Evolutionary conservation across 2,329 filamentous ascomycete genomes (phyloP), one percentile per base, ranked within the genome.

Genomic region (Trichoderma endophyticum): DNA sequence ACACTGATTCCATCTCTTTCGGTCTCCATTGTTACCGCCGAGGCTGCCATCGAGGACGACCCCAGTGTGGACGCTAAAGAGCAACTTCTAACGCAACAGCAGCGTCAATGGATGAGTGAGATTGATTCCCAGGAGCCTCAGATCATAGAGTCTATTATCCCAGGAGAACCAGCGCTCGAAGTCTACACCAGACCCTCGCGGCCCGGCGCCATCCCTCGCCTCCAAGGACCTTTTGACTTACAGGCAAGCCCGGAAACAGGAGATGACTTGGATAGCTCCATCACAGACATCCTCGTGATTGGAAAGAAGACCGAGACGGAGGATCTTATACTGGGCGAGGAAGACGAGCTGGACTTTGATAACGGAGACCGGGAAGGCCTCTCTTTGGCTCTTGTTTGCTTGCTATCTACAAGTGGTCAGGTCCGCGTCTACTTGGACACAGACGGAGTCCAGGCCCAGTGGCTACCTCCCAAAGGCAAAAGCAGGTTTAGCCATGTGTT

Each of bases 1-100:
- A 92, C 92, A 0, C 85, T 96, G 36, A 89, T 97, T 15, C 92
- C 94, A 3, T 94, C 94, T 0, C 86, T 98, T 26, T 93, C 93
- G 1, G 91, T 95, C 1, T 92, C 92, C 9, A 92, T 97, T 71
- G 90, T 97, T 30, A 90, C 93, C 51, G 94, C 93, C 74, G 83
- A 92, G 14, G 89, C 86, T 2, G 86, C 87, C 4, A 84, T 88
- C 54, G 89, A 91, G 75, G 89, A 90, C 75, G 88, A 91, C 75
- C 84, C 86, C 1, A 79, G 83, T 2, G 83, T 88, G 21, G 84
- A 88, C 5, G 82, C 86, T 26, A 82, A 84, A 30, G 84, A 85
- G 43, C 90, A 86, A 77, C 81, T 88, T 4, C 81, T 91, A 39
- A 87, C 87, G 1, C 88, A 90, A 77, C 89, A 91, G 76, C 89